These are phyloP conservation scores for Plasmodium coatneyi DNA, from an alignment of 169 alveolate genomes.

Conservation along the genomic window DNA sequence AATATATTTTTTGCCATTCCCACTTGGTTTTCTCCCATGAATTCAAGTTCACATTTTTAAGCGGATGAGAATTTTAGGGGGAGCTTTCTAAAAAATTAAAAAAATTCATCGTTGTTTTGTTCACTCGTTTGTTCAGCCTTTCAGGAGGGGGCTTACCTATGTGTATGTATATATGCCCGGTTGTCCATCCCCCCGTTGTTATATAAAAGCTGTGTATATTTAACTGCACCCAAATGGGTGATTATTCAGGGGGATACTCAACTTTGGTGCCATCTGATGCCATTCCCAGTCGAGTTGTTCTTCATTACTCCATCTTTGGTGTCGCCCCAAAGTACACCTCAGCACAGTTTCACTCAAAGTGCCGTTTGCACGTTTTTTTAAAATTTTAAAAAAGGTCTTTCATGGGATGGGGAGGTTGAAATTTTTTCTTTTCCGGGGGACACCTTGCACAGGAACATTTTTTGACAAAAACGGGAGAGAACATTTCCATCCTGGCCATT, in stretches of 20 bases:
- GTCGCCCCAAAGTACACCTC: background rate
- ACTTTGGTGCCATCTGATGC: background rate
- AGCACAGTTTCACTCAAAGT: background rate
- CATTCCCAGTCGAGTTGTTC: background rate
- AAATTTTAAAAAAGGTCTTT: no score
- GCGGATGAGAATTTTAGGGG: background rate
- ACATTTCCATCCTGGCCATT: background rate
- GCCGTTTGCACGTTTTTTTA: background rate
- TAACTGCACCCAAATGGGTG: background rate
- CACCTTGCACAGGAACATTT: background rate
- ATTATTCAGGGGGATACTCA: background rate
- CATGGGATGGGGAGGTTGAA: background rate
- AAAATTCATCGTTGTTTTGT: background rate
- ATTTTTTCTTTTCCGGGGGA: background rate
- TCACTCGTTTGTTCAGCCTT: background rate
- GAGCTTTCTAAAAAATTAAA: background rate
- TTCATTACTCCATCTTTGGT: background rate
- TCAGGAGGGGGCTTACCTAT: background rate
- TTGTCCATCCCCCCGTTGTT: background rate
- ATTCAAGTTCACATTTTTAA: background rate
- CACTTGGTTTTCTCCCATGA: background rate
- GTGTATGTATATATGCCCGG: background rate
- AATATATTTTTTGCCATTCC: background rate
- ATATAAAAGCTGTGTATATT: background rate
- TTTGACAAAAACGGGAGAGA: background rate